Base-by-base conservation (phyloP, 352 stramenopile species). In the Phytophthora sansomeana region DNA sequence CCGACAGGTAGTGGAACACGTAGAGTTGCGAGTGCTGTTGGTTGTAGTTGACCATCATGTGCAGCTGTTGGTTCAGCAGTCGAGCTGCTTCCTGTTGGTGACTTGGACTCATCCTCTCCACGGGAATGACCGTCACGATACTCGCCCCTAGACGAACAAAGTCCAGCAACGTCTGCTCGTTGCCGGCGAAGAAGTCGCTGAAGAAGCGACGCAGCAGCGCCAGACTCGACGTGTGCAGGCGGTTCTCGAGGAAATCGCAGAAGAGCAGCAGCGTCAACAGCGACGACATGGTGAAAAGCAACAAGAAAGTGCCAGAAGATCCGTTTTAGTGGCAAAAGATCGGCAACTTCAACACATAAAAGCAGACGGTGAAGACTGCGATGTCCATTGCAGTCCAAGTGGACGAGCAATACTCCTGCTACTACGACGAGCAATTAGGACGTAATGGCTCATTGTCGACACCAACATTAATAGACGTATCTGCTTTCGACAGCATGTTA, bases 221-320 rank as follows among this genome's bases (percentile, higher is more conserved):
- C 6, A 81, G 35, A 42, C 51, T 81, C 38, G 51, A 51, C 36
- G 67, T 79, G 24, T 65, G 57, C 26, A 79, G 39, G 32, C 63
- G 63, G 17, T 59, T 59, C 63, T 79, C 70, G 14, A 81, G 58
- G 51, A 71, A 81, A 21, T 72, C 67, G 63, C 63, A 77, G 56
- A 81, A 79, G 33, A 55, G 39, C 43, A 75, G 44, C 49, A 72
- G 48, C 24, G 1, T 55, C 41, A 43, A 1, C 11, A 62, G 50
- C 26, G 58, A 59, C 17, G 29, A 5, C 53, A 74, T 67, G 14
- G 38, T 9, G 21, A 8, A 3, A 44, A 44, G 3, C 1, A 14
- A 13, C 36, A 19, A 42, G 6, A 44, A 38, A 24, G 16, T 35
- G 29, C 50, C 21, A 35, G 28, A 11, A 47, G 24, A 28, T 50